These are phyloP conservation scores for Kentomonas sorsogonicus DNA, from an alignment of 208 protist species.

Conservation along the genomic window DNA sequence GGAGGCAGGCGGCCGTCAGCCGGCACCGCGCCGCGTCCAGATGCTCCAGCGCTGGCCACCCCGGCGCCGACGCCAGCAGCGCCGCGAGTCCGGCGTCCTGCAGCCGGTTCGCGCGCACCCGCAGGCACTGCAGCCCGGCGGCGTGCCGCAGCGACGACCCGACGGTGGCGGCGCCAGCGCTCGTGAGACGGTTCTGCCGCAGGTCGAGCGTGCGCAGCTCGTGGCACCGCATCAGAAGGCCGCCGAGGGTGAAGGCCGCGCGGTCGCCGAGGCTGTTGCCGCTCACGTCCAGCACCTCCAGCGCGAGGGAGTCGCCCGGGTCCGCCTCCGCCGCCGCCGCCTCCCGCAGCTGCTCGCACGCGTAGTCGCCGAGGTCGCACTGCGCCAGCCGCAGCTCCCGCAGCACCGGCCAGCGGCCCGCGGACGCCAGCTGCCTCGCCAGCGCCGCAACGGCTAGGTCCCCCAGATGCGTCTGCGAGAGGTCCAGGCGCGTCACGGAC, in stretches of 20 bases:
- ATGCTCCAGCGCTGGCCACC: constrained; percentile 43
- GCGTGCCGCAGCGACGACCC: constrained; percentile 30
- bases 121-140: constrained; percentile 25
- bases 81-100: constrained; percentile 36
- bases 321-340: constrained; percentile 1
- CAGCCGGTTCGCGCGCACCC: constrained; percentile 54
- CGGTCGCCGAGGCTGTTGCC: constrained; percentile 41
- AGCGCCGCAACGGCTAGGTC: constrained; percentile 36
- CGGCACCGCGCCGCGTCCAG: constrained; percentile 71
- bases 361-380: constrained; percentile 38
- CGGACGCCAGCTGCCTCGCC: constrained; percentile 20
- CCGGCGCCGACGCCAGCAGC: constrained; percentile 24
- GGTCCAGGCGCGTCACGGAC: constrained; percentile 27
- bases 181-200: constrained; percentile 51
- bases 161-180: constrained; percentile 18
- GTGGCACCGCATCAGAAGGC: constrained; percentile 35
- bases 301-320: constrained; percentile 2
- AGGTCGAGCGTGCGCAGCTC: constrained; percentile 35
- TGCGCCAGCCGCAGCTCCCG: constrained; percentile 43
- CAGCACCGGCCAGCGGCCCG: constrained; percentile 58
- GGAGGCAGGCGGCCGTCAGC: constrained; percentile 36
- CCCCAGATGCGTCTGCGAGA: constrained; percentile 38
- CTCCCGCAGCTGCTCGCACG: constrained; percentile 21
- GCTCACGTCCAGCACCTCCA: constrained; percentile 42
- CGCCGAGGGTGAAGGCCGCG: constrained; percentile 36